Conservation (phyloP, 129 eudicot genomes). For the Smallanthus sonchifolius region DNA sequence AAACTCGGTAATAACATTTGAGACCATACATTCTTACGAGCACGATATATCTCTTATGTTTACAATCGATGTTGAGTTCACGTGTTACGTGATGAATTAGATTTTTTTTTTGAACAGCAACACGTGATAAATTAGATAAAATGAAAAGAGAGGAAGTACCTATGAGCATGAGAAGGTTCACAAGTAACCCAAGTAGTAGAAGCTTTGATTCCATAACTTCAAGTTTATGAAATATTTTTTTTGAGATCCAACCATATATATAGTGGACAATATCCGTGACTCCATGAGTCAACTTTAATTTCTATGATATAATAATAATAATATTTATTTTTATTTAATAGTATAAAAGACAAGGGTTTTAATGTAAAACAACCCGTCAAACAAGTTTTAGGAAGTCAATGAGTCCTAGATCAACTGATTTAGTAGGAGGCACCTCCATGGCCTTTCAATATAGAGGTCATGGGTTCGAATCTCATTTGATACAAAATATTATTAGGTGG, state of each 20-base stretch:
- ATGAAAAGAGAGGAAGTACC: slow-evolving; percentile 16
- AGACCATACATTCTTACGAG: neutral
- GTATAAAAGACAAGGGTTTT: too few species aligned
- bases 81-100: too few species aligned
- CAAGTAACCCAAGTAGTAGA: slow-evolving; percentile 1
- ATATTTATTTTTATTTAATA: neutral
- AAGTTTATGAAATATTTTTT: neutral
- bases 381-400: too few species aligned
- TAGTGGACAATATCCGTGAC: slow-evolving; percentile 10
- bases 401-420: too few species aligned
- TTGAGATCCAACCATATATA: slow-evolving; percentile 12
- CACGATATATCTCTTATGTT: too few species aligned
- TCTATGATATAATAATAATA: neutral
- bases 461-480: too few species aligned
- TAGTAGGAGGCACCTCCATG: too few species aligned
- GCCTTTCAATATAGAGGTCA: too few species aligned
- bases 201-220: slow-evolving; percentile 22
- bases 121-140: neutral
- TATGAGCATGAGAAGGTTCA: slow-evolving; percentile 11
- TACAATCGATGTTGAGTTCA: neutral
- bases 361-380: neutral
- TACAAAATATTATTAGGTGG: too few species aligned
- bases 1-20: neutral
- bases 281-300: neutral
- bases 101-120: too few species aligned